Evolutionary conservation across 129 eudicot genomes (phyloP).

Genomic region (Ambrosia trifida): DNA sequence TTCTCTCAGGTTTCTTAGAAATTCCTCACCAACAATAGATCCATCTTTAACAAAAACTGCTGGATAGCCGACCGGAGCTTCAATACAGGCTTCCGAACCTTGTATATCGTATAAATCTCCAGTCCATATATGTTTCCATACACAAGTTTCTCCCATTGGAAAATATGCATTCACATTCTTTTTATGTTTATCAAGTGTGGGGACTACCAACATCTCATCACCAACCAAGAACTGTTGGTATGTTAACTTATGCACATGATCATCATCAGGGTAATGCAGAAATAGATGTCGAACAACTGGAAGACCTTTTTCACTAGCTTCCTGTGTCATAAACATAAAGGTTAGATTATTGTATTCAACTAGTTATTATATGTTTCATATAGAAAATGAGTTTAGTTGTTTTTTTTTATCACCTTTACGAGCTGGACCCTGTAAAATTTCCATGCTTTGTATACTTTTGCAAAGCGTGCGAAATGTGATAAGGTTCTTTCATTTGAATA

Average conservation of each 20-base stretch:
- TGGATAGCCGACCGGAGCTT: constrained; percentile 85
- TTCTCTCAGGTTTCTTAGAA: constrained; percentile 58
- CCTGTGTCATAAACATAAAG: constrained; percentile 47
- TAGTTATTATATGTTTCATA: not conserved
- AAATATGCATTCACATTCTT: constrained; percentile 77
- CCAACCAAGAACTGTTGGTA: constrained; percentile 95
- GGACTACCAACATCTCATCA: constrained; percentile 84
- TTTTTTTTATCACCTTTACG: constrained; percentile 55
- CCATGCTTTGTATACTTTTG: constrained; percentile 98
- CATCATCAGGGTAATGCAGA: constrained; percentile 92
- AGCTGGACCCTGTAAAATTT: constrained; percentile 88
- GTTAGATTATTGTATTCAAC: constrained; percentile 27
- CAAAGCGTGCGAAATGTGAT: constrained; percentile 84
- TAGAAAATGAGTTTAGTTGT: constrained; percentile 14
- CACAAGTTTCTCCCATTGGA: constrained; percentile 70
- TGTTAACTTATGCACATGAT: constrained; percentile 67
- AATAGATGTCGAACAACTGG: constrained; percentile 96
- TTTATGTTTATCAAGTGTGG: constrained; percentile 83
- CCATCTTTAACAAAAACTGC: constrained; percentile 83
- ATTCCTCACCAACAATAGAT: constrained; percentile 70
- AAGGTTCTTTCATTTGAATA: constrained; percentile 77
- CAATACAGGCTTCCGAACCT: constrained; percentile 72
- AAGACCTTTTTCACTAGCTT: constrained; percentile 86
- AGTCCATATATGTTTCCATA: constrained; percentile 94
- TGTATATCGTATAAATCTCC: constrained; percentile 53